Conservation (phyloP, 495 filamentous ascomycete species). For the Neurospora sp. region DNA sequence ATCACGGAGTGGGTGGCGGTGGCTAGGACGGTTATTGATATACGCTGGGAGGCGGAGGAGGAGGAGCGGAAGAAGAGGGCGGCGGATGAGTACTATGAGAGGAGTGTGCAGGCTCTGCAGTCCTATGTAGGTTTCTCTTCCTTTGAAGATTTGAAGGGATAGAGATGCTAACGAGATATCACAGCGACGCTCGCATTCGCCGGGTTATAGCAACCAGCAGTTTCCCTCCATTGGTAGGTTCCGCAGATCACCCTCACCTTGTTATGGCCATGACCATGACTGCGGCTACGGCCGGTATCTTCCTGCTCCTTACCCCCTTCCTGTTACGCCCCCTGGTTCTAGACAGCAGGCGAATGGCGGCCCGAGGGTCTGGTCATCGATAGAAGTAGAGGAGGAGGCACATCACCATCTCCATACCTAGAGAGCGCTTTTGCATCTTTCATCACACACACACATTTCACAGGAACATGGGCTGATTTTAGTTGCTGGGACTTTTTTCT, state of each 20-base stretch:
- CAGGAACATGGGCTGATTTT: slow-evolving; percentile 21
- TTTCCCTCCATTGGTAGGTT: slow-evolving; percentile 13
- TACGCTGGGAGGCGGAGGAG: slow-evolving; percentile 55
- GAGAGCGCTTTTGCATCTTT: neutral
- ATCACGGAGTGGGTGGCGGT: slow-evolving; percentile 58
- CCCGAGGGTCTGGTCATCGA: neutral
- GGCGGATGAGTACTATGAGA: slow-evolving; percentile 32
- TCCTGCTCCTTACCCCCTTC: neutral
- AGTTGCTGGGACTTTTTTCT: slow-evolving; percentile 10
- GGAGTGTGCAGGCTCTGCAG: slow-evolving; percentile 13
- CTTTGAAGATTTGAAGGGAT: neutral
- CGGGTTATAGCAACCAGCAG: slow-evolving; percentile 5
- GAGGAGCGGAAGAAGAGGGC: slow-evolving; percentile 37
- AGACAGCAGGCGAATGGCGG: neutral
- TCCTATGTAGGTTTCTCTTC: slow-evolving; percentile 26
- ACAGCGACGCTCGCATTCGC: neutral
- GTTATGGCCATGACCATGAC: neutral
- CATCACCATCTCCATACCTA: neutral
- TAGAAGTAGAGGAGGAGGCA: neutral
- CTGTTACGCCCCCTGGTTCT: neutral
- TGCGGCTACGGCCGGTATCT: neutral
- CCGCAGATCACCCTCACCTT: neutral
- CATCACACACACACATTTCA: neutral
- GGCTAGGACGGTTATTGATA: slow-evolving; percentile 45
- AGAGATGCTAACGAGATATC: neutral